These are phyloP conservation scores for Mycena crocata DNA, from an alignment of 768 basidiomycete genomes.

Conservation along the genomic window DNA sequence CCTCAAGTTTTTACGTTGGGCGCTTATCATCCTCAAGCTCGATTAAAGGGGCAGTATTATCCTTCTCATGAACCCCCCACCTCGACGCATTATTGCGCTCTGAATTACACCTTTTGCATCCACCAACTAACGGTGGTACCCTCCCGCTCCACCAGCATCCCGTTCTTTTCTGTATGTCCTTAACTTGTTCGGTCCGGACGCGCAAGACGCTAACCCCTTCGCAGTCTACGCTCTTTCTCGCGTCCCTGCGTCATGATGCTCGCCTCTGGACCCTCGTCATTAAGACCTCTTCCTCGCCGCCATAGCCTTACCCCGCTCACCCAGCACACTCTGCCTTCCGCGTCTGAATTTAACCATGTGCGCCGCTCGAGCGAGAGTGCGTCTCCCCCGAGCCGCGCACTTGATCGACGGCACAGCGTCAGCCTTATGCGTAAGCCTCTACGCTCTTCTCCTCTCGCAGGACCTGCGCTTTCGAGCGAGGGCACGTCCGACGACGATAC, in stretches of 20 bases:
- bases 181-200: constrained; percentile 1
- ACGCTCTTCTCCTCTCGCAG: constrained; percentile 57
- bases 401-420: constrained; percentile 28
- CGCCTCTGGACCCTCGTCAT: constrained; percentile 3
- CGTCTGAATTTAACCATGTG: not conserved
- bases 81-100: not conserved
- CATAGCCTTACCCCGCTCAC: not conserved
- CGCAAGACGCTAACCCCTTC: not conserved
- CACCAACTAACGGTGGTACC: not conserved
- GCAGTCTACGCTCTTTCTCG: constrained; percentile 16
- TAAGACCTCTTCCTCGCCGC: not conserved
- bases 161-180: constrained; percentile 1
- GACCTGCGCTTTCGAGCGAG: constrained; percentile 47
- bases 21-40: not conserved
- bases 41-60: not conserved
- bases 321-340: not conserved
- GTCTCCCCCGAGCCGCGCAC: not conserved
- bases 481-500: constrained; percentile 21
- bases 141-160: not conserved
- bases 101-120: not conserved
- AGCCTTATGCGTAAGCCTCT: constrained; percentile 44
- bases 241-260: constrained; percentile 7
- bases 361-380: not conserved
- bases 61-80: not conserved
- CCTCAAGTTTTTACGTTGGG: too few species aligned